Conservation (phyloP, 1,284 basidiomycete genomes). For the Melampsora occidentalis region DNA sequence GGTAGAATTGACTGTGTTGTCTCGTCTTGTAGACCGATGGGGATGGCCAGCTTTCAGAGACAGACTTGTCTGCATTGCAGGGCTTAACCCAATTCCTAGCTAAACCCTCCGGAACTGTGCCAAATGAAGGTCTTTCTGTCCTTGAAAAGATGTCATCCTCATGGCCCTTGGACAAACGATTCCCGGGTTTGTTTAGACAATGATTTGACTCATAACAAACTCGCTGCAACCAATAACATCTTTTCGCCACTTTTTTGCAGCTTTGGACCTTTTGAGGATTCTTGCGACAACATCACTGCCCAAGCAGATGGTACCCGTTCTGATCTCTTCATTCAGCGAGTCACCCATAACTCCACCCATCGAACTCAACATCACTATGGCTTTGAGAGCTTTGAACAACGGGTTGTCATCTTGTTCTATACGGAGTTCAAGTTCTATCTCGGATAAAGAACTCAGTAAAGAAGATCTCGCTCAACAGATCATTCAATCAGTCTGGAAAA, state of each 20-base stretch:
- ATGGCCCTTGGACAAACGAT: slow-evolving; percentile 31
- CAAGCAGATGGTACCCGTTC: slow-evolving; percentile 8
- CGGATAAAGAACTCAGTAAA: slow-evolving; percentile 3
- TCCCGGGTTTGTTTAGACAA: slow-evolving; percentile 25
- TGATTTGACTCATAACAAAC: not conserved
- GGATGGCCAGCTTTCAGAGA: not conserved
- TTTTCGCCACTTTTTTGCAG: slow-evolving; percentile 4
- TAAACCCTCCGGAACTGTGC: slow-evolving; percentile 1
- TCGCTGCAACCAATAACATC: not conserved
- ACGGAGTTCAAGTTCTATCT: not conserved
- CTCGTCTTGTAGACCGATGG: no score
- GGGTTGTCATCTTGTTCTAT: slow-evolving; percentile 16
- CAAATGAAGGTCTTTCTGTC: slow-evolving; percentile 8
- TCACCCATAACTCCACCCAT: not conserved
- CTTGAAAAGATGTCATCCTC: slow-evolving; percentile 25
- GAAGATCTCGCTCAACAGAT: slow-evolving; percentile 25
- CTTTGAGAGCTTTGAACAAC: slow-evolving; percentile 33
- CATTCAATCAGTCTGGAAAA: not conserved
- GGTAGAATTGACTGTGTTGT: no score
- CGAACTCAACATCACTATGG: slow-evolving; percentile 29
- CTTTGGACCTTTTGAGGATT: slow-evolving; percentile 24
- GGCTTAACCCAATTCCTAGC: slow-evolving; percentile 24
- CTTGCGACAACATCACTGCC: slow-evolving; percentile 25
- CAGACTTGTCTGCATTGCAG: slow-evolving; percentile 12
- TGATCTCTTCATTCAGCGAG: slow-evolving; percentile 14